A percentile compares a stretch with the other conserved stretches of the same genome.
These are phyloP conservation scores for Prorocentrum cordatum DNA, from an alignment of 169 alveolate genomes.

Conservation along the genomic window DNA sequence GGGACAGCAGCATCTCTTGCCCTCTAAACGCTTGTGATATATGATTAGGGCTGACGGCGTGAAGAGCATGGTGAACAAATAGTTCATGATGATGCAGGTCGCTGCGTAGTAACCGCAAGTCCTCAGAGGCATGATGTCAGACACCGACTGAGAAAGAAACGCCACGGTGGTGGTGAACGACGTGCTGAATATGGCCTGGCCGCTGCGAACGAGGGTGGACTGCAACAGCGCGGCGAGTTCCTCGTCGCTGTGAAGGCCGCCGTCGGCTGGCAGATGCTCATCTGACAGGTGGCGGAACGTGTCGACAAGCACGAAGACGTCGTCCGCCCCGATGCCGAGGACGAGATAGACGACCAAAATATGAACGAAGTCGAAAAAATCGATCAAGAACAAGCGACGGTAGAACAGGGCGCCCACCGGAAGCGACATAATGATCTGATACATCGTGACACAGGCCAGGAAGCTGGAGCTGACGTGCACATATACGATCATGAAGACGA, in stretches of 20 bases:
- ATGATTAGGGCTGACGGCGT: constrained; percentile 11
- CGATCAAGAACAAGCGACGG: constrained; percentile 19
- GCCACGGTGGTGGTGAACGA: constrained; percentile 59
- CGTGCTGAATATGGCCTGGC: constrained; percentile 52
- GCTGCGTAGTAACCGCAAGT: constrained; percentile 61
- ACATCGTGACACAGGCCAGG: too few species aligned
- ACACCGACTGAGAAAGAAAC: constrained; percentile 17
- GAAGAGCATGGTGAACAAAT: constrained; percentile 21
- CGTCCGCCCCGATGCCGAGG: constrained; percentile 64
- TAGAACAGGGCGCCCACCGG: too few species aligned
- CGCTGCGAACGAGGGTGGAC: background rate
- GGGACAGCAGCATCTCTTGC: constrained; percentile 45
- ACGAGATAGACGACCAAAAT: constrained; percentile 54
- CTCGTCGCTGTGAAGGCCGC: too few species aligned
- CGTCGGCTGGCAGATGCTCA: too few species aligned
- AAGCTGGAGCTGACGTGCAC: too few species aligned
- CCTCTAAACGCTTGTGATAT: constrained; percentile 19
- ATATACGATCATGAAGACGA: too few species aligned
- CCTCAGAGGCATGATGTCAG: constrained; percentile 43
- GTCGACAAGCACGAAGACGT: constrained; percentile 37
- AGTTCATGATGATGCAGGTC: constrained; percentile 28
- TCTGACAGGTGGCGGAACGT: constrained; percentile 54
- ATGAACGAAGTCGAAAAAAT: constrained; percentile 28
- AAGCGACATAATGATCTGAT: too few species aligned
- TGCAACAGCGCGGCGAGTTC: too few species aligned